Conservation (phyloP, 768 basidiomycete genomes). For the Tylopilus balloui region DNA sequence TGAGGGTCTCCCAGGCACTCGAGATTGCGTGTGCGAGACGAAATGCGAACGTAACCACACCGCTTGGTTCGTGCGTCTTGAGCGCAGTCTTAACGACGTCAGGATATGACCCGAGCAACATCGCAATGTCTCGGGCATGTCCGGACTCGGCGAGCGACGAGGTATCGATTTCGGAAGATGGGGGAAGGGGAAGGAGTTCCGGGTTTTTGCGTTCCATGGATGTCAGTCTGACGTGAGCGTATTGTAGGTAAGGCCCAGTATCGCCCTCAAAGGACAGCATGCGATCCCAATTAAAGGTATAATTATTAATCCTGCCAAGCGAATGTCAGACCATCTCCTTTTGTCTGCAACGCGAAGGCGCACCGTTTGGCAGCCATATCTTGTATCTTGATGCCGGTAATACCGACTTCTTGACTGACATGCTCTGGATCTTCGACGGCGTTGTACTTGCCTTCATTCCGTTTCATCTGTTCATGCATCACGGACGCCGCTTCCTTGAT, state of each 20-base stretch:
- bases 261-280: constrained; percentile 97
- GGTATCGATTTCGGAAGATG: constrained; percentile 63
- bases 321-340: background rate
- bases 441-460: constrained; percentile 89
- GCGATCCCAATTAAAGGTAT: constrained; percentile 90
- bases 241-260: constrained; percentile 94
- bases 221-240: constrained; percentile 88
- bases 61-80: constrained; percentile 83
- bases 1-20: constrained; percentile 86
- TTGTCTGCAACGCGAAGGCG: constrained; percentile 14
- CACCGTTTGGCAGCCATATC: constrained; percentile 94
- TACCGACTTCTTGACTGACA: constrained; percentile 79
- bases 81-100: constrained; percentile 85
- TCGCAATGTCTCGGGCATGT: constrained; percentile 79
- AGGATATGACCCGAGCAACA: constrained; percentile 87
- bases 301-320: constrained; percentile 79
- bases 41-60: constrained; percentile 88
- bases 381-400: constrained; percentile 96
- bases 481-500: constrained; percentile 80
- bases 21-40: constrained; percentile 83
- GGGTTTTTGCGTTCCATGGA: constrained; percentile 93
- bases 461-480: constrained; percentile 97
- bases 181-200: constrained; percentile 72
- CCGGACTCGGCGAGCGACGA: constrained; percentile 59
- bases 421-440: constrained; percentile 83